Evolutionary conservation across 257 asterid genomes (phyloP).

Genomic region (Penstemon eatonii): DNA sequence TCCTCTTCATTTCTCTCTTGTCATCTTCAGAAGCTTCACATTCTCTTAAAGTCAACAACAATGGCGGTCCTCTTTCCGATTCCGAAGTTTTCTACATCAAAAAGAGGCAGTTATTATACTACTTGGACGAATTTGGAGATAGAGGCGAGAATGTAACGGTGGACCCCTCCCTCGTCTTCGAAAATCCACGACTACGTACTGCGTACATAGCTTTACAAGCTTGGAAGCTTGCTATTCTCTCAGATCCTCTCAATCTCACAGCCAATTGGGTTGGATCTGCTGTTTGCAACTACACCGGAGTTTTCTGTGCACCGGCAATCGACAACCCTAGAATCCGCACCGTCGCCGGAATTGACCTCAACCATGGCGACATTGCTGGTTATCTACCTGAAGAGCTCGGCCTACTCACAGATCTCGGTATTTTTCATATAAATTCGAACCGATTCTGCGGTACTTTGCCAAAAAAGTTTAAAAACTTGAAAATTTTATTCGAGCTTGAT

Average conservation of each 20-base stretch:
- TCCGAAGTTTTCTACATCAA: slow-evolving; percentile 54
- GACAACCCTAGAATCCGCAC: slow-evolving; percentile 55
- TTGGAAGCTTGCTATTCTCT: slow-evolving; percentile 80
- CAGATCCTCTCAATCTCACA: slow-evolving; percentile 73
- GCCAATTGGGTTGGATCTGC: slow-evolving; percentile 73
- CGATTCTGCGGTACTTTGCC: slow-evolving; percentile 81
- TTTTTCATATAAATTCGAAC: slow-evolving; percentile 81
- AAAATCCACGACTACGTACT: slow-evolving; percentile 54
- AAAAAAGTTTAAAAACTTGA: slow-evolving; percentile 49
- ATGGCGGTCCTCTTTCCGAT: slow-evolving; percentile 66
- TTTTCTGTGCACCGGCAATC: slow-evolving; percentile 69
- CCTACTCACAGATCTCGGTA: slow-evolving; percentile 71
- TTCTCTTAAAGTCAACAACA: slow-evolving; percentile 24
- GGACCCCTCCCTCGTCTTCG: slow-evolving; percentile 67
- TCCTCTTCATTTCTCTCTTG: slow-evolving; percentile 24
- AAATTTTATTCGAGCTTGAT: slow-evolving; percentile 69
- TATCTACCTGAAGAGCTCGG: slow-evolving; percentile 86
- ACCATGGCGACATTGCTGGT: slow-evolving; percentile 92
- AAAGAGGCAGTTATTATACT: slow-evolving; percentile 70
- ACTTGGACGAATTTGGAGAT: slow-evolving; percentile 75
- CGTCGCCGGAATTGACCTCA: slow-evolving; percentile 79
- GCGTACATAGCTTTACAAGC: slow-evolving; percentile 92
- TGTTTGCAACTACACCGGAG: slow-evolving; percentile 71
- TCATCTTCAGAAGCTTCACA: slow-evolving; percentile 21
- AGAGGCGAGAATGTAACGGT: slow-evolving; percentile 69